phyloP scores from a whole-genome alignment of 2,329 filamentous ascomycete genomes.

The Atkinsonella texensis region DNA sequence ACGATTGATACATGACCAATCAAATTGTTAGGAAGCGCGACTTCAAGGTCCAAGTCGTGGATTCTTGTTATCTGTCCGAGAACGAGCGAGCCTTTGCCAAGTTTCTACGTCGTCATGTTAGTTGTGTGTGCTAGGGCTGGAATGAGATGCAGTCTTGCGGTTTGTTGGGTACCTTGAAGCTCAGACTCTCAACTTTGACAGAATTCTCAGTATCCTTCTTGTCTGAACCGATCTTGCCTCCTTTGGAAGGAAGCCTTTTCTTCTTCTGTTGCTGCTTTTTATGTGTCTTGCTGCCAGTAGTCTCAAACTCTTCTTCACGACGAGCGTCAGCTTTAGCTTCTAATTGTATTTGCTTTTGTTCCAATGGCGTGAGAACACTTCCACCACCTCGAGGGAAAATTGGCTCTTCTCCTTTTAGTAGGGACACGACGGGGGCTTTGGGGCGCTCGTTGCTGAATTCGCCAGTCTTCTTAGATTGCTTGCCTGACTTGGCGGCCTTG shows the following conservation, averaged over 20 bases:
- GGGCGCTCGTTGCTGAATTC: slow-evolving; percentile 13
- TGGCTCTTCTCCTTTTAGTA: slow-evolving; percentile 66
- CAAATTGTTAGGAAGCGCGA: slow-evolving; percentile 87
- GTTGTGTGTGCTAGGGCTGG: slow-evolving; percentile 6
- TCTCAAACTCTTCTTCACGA: slow-evolving; percentile 64
- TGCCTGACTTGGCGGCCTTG: slow-evolving; percentile 12
- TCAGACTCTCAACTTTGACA: slow-evolving; percentile 74
- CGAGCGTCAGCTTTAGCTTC: slow-evolving; percentile 86
- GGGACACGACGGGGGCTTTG: slow-evolving; percentile 28
- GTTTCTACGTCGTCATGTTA: slow-evolving; percentile 41
- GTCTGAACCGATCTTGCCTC: slow-evolving; percentile 39
- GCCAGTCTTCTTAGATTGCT: slow-evolving; percentile 21
- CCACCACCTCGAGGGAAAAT: slow-evolving; percentile 88
- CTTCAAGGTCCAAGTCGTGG: slow-evolving; percentile 62
- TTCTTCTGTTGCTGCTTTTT: slow-evolving; percentile 35
- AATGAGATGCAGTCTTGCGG: not conserved
- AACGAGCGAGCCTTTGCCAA: slow-evolving; percentile 75
- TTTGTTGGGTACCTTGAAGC: slow-evolving; percentile 58
- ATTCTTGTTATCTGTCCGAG: slow-evolving; percentile 79
- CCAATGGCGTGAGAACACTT: slow-evolving; percentile 79
- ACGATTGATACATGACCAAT: slow-evolving; percentile 82
- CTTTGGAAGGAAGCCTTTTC: slow-evolving; percentile 43
- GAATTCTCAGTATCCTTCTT: slow-evolving; percentile 33
- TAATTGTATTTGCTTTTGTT: slow-evolving; percentile 92
- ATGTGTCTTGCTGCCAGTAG: slow-evolving; percentile 27